A percentile compares a stretch with the other conserved stretches of the same genome.
Conservation (phyloP, 306 rosid genomes). For the Trifolium pratense region DNA sequence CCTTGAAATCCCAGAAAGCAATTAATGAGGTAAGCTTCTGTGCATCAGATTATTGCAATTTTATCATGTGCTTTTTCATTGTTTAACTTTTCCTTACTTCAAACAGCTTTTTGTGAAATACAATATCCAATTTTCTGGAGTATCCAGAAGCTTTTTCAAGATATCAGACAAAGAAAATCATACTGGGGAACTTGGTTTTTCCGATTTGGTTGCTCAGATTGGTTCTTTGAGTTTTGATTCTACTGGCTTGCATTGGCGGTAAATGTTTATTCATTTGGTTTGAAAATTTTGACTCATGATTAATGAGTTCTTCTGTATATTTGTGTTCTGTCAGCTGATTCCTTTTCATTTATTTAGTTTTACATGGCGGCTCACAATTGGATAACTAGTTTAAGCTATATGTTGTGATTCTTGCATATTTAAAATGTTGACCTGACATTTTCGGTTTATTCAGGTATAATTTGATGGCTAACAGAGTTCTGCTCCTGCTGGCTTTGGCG, state of each 20-base stretch:
- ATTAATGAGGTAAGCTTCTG: constrained; percentile 81
- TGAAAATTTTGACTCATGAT: constrained; percentile 33
- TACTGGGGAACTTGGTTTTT: constrained; percentile 58
- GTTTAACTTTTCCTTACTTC: constrained; percentile 43
- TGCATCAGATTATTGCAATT: constrained; percentile 38
- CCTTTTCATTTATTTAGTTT: constrained; percentile 24
- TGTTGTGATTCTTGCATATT: constrained; percentile 28
- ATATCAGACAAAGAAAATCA: constrained; percentile 65
- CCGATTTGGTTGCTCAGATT: constrained; percentile 88
- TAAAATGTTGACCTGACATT: constrained; percentile 32
- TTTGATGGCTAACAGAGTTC: constrained; percentile 96
- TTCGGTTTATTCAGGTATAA: constrained; percentile 71
- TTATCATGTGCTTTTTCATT: constrained; percentile 33
- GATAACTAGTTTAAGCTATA: constrained; percentile 32
- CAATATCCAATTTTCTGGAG: constrained; percentile 98
- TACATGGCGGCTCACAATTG: constrained; percentile 30
- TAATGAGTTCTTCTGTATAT: constrained; percentile 36
- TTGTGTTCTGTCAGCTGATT: constrained; percentile 22
- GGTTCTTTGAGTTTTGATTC: constrained; percentile 94
- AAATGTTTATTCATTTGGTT: constrained; percentile 41
- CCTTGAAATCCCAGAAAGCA: constrained; percentile 94
- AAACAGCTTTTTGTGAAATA: constrained; percentile 96
- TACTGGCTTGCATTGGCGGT: constrained; percentile 97
- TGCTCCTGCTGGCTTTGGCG: constrained; percentile 91
- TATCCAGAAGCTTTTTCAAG: constrained; percentile 83